Evolutionary conservation across 2,329 filamentous ascomycete species (phyloP).

Genomic region (Epichloe bromicola): DNA sequence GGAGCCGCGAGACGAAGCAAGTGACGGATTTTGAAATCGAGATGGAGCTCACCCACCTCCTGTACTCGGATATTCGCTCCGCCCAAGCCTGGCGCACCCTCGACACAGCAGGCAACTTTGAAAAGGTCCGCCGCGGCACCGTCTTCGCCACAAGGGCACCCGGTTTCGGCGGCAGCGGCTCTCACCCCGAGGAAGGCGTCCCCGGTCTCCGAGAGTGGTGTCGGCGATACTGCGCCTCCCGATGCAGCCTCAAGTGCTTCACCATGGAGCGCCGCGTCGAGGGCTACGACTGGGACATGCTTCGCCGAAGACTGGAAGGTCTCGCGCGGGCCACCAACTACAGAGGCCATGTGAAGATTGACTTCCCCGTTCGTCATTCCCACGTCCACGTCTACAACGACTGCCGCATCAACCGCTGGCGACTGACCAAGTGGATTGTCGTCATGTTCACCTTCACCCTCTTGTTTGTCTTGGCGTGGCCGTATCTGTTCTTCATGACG

Average conservation of each 20-base stretch:
- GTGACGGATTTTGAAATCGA: conserved; percentile 47
- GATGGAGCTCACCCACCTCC: conserved; percentile 45
- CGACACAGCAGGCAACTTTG: conserved; percentile 41
- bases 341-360: conserved; percentile 44
- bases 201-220: conserved; percentile 47
- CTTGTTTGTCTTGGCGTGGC: conserved; percentile 59
- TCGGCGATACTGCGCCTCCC: conserved; percentile 49
- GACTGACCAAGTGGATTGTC: conserved; percentile 48
- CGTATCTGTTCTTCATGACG: conserved; percentile 53
- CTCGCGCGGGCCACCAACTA: conserved; percentile 55
- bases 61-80: conserved; percentile 32
- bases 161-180: conserved; percentile 20
- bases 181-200: conserved; percentile 16
- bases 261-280: conserved; percentile 36
- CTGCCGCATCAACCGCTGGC: conserved; percentile 49
- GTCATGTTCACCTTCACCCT: conserved; percentile 55
- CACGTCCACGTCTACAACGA: conserved; percentile 51
- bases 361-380: conserved; percentile 44
- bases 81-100: conserved; percentile 29
- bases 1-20: conserved; percentile 32
- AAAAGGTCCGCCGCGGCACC: conserved; percentile 53
- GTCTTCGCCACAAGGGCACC: conserved; percentile 39
- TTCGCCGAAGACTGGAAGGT: conserved; percentile 39
- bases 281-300: conserved; percentile 45
- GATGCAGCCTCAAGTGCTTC: conserved; percentile 44